These are phyloP conservation scores for Saccharomyces hybrid DNA, from an alignment of 1,139 yeast species.

Conservation along the genomic window DNA sequence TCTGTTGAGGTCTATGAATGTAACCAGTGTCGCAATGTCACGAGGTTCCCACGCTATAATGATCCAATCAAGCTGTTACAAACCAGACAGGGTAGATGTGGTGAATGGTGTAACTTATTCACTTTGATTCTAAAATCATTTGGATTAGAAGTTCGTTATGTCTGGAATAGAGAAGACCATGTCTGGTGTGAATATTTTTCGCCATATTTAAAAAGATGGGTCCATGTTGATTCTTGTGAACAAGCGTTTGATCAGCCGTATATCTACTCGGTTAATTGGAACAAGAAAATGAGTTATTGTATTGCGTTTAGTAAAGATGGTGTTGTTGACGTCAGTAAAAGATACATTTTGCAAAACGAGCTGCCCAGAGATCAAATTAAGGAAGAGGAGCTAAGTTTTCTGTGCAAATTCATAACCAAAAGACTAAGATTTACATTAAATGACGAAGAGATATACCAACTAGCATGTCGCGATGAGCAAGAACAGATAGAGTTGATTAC, in stretches of 20 bases:
- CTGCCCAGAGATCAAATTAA: slow-evolving; percentile 44
- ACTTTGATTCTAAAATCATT: slow-evolving; percentile 60
- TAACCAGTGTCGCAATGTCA: slow-evolving; percentile 36
- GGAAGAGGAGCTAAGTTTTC: slow-evolving; percentile 36
- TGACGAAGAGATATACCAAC: slow-evolving; percentile 30
- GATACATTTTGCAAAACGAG: slow-evolving; percentile 52
- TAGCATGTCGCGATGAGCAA: slow-evolving; percentile 34
- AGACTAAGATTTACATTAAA: slow-evolving; percentile 31
- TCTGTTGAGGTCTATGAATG: slow-evolving; percentile 61
- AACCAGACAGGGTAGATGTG: slow-evolving; percentile 74
- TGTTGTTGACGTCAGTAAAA: slow-evolving; percentile 56
- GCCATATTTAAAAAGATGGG: slow-evolving; percentile 54
- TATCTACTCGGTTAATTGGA: slow-evolving; percentile 81
- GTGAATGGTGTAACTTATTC: slow-evolving; percentile 92
- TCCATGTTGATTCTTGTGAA: slow-evolving; percentile 87
- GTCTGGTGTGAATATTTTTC: slow-evolving; percentile 94
- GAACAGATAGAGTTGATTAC: slow-evolving; percentile 34
- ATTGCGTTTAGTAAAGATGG: slow-evolving; percentile 60
- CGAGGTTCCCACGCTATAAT: slow-evolving; percentile 71
- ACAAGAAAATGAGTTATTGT: slow-evolving; percentile 83
- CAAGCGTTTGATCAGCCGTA: slow-evolving; percentile 74
- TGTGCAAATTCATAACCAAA: slow-evolving; percentile 37
- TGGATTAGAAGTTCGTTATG: slow-evolving; percentile 56
- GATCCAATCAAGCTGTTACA: slow-evolving; percentile 54
- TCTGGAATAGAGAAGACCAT: slow-evolving; percentile 90